A percentile compares a stretch with the other conserved stretches of the same genome.
Conservation (phyloP, 192 early-diverging fungal genomes). For the Geosiphon pyriformis region DNA sequence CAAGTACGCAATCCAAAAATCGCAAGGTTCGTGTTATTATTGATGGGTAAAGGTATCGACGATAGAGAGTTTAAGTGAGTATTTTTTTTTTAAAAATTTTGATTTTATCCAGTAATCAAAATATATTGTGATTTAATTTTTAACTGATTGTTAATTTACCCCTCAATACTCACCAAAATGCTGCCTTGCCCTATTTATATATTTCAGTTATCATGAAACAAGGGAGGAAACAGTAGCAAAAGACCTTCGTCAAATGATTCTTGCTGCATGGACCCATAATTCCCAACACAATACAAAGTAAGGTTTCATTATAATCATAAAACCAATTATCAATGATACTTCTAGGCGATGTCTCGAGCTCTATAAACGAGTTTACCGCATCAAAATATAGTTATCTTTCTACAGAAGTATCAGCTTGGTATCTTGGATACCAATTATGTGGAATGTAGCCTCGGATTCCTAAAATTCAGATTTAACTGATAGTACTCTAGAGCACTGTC, state of each 20-base stretch:
- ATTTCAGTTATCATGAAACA: conserved; percentile 17
- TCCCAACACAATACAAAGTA: neutral
- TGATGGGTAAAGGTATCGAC: conserved; percentile 23
- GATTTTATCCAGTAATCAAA: no score
- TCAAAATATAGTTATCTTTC: no score
- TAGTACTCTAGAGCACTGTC: conserved; percentile 6
- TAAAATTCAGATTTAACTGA: no score
- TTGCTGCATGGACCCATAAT: neutral
- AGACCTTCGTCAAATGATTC: conserved; percentile 6
- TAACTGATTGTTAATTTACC: no score
- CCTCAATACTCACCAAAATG: no score
- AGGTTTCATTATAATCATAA: neutral
- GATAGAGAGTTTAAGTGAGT: neutral
- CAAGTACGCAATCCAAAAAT: neutral
- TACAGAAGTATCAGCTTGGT: no score
- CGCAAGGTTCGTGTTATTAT: conserved; percentile 12
- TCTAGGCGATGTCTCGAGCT: no score
- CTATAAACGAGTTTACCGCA: no score
- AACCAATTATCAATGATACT: neutral
- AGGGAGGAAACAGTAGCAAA: neutral
- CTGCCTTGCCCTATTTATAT: no score
- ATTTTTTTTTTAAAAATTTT: neutral
- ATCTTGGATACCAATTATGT: no score
- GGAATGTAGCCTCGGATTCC: no score
- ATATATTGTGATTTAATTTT: no score